Base-by-base conservation (phyloP, 139 green algal genomes). In the Picochlorum sp. region DNA sequence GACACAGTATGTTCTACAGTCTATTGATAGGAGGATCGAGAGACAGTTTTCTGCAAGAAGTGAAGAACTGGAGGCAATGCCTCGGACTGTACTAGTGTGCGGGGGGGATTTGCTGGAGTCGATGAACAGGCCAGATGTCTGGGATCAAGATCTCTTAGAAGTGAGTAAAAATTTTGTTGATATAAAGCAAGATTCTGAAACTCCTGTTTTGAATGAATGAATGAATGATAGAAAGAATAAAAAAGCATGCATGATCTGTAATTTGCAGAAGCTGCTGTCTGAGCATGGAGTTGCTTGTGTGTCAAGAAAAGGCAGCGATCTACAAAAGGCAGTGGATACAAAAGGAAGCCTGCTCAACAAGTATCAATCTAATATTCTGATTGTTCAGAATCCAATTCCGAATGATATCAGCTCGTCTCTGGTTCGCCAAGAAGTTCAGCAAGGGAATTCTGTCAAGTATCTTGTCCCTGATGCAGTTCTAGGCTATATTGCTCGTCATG, bases 1-100 rank as follows among this genome's bases (percentile, higher is more conserved):
- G 30, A 90, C 79, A 2, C 57, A 89, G 45, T 33, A 69, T 18
- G 83, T 89, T 32, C 65, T 91, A 71, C 61, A 73, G 41, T 63
- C 44, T 5, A 54, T 88, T 39, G 29, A 73, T 41, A 25, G 3
- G 8, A 33, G 58, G 31, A 57, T 79, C 14, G 33, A 13, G 3
- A 32, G 7, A 4, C 4, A 60, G 18, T 66, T 75, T 29, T 18
- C 6, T 7, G 59, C 32, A 1, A 58, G 49, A 24, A 32, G 14
- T 26, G 33, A 9, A 4, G 20, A 32, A 32, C 4, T 26, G 2
- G 59, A 40, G 16, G 14, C 32, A 10, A 31, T 41, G 14, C 68
- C 68, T 0, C 59, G 68, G 3, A 56, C 56, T 16, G 36, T 76
- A 50, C 50, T 76, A 31, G 63, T 76, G 26, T 76, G 69, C 32